Evolutionary conservation across 106 monocot species (phyloP).

Genomic region (Phalaenopsis equestris): DNA sequence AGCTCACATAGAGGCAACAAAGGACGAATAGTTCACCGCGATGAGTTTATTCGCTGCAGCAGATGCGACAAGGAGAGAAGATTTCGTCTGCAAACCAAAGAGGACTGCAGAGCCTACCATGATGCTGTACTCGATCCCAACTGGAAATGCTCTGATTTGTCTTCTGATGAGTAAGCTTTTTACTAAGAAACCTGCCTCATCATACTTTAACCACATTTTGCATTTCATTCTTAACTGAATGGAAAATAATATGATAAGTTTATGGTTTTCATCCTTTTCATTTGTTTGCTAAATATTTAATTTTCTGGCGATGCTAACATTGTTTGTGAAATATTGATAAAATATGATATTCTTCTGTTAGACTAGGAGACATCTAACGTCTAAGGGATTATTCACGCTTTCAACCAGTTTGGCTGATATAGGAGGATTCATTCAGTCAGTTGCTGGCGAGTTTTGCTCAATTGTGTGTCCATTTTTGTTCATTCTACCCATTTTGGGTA

Average conservation of each 20-base stretch:
- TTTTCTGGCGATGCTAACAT: neutral
- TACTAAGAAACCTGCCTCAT: neutral
- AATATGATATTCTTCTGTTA: neutral
- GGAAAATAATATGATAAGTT: neutral
- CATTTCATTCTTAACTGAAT: neutral
- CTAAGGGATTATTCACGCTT: neutral
- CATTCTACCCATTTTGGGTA: neutral
- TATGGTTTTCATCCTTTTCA: neutral
- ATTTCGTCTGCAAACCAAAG: conserved; percentile 57
- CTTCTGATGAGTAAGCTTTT: conserved; percentile 45
- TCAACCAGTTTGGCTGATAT: neutral
- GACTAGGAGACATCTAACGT: neutral
- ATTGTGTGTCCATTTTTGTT: too few species aligned
- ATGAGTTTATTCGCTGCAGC: conserved; percentile 61
- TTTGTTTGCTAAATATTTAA: neutral
- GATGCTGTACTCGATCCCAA: conserved; percentile 48
- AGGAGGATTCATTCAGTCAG: neutral
- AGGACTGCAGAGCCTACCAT: conserved; percentile 71
- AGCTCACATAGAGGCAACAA: conserved; percentile 40
- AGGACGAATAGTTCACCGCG: conserved; percentile 48
- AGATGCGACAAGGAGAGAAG: conserved; percentile 61
- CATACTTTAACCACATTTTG: neutral
- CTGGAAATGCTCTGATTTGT: conserved; percentile 72
- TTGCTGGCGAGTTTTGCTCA: neutral
- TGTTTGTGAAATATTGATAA: neutral